Conservation (phyloP, 2,329 filamentous ascomycete species). For the Paraphaeosphaeria sporulosa region DNA sequence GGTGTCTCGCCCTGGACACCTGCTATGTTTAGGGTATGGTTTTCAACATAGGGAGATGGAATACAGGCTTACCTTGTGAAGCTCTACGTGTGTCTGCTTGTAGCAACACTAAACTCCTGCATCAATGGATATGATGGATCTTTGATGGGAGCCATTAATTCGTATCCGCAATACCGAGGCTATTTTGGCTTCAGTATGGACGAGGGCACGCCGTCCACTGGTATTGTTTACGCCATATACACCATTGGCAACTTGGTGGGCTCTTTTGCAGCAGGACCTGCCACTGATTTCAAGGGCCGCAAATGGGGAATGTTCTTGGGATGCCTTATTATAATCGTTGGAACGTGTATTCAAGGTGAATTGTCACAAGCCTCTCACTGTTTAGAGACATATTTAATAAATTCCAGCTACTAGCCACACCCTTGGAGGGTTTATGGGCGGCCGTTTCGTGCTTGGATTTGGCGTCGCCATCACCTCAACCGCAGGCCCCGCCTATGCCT, state of each 20-base stretch:
- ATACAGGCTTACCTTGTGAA: constrained; percentile 22
- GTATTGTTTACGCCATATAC: constrained; percentile 60
- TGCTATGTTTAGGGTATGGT: constrained; percentile 54
- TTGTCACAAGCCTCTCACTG: background rate
- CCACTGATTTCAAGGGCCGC: constrained; percentile 51
- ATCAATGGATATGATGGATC: constrained; percentile 61
- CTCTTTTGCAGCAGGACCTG: constrained; percentile 54
- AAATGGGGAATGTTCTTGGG: constrained; percentile 64
- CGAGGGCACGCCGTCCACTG: constrained; percentile 53
- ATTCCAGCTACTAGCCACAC: constrained; percentile 51
- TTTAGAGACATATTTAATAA: background rate
- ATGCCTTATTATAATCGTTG: constrained; percentile 60
- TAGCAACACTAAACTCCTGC: constrained; percentile 55
- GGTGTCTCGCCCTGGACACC: constrained; percentile 50
- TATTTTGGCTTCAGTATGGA: constrained; percentile 53
- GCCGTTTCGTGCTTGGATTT: constrained; percentile 69
- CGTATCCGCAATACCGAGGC: constrained; percentile 53
- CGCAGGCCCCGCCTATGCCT: constrained; percentile 69
- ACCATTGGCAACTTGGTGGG: constrained; percentile 56
- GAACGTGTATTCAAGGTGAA: constrained; percentile 56
- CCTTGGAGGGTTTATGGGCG: constrained; percentile 64
- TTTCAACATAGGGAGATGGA: background rate
- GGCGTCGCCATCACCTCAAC: constrained; percentile 67
- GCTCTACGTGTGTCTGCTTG: constrained; percentile 52
- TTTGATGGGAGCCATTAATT: constrained; percentile 59